phyloP scores from a whole-genome alignment of 805 yeast species.

The Myxozyma mucilagina region DNA sequence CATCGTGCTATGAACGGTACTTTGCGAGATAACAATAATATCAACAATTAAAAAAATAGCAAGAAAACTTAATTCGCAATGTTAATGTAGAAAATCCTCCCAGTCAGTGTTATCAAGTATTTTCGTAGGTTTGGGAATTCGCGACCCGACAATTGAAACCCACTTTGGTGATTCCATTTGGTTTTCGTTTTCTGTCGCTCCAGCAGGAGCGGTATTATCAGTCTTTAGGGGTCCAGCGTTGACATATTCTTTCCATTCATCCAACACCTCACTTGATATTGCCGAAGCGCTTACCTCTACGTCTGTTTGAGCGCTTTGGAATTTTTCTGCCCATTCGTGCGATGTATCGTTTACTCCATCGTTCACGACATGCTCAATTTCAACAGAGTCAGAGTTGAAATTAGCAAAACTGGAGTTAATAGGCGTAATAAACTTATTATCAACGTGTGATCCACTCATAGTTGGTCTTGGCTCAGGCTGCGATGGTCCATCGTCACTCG shows the following conservation, averaged over 20 bases:
- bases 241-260: conserved; percentile 5
- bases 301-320: not conserved
- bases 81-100: not conserved
- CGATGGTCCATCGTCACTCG: too few relatives aligned
- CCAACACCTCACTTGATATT: not conserved
- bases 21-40: not conserved
- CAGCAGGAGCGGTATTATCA: not conserved
- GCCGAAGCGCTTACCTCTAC: not conserved
- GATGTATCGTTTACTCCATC: not conserved
- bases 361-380: not conserved
- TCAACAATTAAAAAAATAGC: not conserved
- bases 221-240: not conserved
- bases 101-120: not conserved
- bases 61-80: not conserved
- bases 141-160: not conserved
- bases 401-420: not conserved
- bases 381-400: not conserved
- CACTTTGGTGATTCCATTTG: not conserved
- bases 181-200: not conserved
- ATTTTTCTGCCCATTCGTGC: not conserved
- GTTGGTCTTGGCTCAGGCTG: too few relatives aligned
- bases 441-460: not conserved
- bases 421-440: not conserved
- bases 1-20: not conserved
- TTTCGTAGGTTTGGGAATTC: not conserved